Percentiles rank a stretch among this genome's conserved stretches.
phyloP scores from a whole-genome alignment of 2,329 filamentous ascomycete species.

The Colletotrichum sp. region DNA sequence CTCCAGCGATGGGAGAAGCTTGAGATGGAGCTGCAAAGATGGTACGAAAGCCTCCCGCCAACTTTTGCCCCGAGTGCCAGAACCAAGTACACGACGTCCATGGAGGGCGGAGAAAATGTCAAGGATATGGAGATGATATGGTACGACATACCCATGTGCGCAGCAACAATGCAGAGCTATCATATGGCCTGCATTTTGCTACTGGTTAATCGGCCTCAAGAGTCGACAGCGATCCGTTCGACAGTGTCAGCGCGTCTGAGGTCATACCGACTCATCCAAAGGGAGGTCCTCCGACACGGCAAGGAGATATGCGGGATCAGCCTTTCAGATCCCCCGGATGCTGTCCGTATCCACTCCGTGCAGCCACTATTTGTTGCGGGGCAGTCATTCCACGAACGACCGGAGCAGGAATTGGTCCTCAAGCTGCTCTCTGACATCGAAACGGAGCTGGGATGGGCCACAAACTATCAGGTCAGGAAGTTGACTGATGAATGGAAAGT shows the following conservation, averaged over 20 bases:
- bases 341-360: neutral
- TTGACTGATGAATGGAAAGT: neutral
- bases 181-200: constrained; percentile 69
- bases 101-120: neutral
- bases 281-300: neutral
- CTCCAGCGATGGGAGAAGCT: constrained; percentile 14
- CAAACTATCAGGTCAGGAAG: constrained; percentile 28
- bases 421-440: constrained; percentile 63
- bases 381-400: constrained; percentile 55
- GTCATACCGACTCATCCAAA: neutral
- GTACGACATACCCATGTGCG: constrained; percentile 68
- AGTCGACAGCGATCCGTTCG: neutral
- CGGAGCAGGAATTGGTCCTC: constrained; percentile 59
- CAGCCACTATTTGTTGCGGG: neutral
- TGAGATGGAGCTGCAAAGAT: neutral
- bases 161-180: constrained; percentile 69
- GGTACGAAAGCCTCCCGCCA: neutral
- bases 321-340: neutral
- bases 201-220: constrained; percentile 33
- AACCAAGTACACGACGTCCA: neutral
- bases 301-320: constrained; percentile 2
- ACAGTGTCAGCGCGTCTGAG: neutral
- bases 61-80: neutral
- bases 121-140: constrained; percentile 58
- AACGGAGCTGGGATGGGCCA: constrained; percentile 67